Evolutionary conservation across 345 rosid species (phyloP), one percentile per base, ranked within the genome.

Genomic region (Rhodamnia rubescens): DNA sequence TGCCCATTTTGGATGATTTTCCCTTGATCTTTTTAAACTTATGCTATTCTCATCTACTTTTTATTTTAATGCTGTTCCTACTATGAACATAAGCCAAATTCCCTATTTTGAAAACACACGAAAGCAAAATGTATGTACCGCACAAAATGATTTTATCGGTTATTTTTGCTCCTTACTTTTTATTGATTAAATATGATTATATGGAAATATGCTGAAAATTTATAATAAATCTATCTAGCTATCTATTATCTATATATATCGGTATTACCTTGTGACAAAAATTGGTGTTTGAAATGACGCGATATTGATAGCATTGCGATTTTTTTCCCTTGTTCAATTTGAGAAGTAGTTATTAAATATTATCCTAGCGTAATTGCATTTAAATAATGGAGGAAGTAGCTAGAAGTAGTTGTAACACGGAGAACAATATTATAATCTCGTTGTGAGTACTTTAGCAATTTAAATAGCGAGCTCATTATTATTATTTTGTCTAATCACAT

Each of bases 151-250:
- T 42, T 42, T 42, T 42, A 42, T 42, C 7, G 44, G 44, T 42
- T n/a, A 0, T n/a, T 15, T 59, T 59, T 59, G 51, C 1, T 59
- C 0, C 4, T 27, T 14, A 27, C 29, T 59, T 27, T 59, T 13
- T 14, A 0, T 0, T 6, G 9, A n/a, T 0, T 27, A 12, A 59
- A 5, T 58, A 56, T 56, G 61, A 56, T 56, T 24, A 24, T 24
- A 9, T 11, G 61, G 16, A 26, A 13, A 26, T 0, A 2, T 13
- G 0, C 27, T 0, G 1, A n/a, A 59, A 58, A 13, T 36, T 36
- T 36, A 1, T 13, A n/a, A n/a, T 13, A 59, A 27, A 59, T n/a
- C 0, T n/a, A 59, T 13, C 32, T 12, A 11, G 27, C 61, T 24
- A 57, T 24, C 0, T 56, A 9, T 54, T 42, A 44, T 49, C 15